Percentiles rank a stretch among this genome's conserved stretches.
Evolutionary conservation across 495 filamentous ascomycete genomes (phyloP).

Genomic region (Evernia prunastri): DNA sequence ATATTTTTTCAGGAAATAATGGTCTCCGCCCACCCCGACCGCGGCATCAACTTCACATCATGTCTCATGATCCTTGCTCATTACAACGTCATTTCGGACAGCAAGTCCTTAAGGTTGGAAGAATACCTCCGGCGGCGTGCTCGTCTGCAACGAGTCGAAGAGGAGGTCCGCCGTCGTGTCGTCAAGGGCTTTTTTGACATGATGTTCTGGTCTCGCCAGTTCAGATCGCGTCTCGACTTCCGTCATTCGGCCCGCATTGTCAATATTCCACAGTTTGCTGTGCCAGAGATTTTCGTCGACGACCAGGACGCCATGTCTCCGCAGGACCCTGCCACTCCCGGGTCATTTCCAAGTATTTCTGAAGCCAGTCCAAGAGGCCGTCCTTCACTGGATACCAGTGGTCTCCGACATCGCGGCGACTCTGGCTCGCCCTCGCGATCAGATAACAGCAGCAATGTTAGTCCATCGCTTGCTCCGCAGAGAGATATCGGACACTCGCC

Average conservation of each 20-base stretch:
- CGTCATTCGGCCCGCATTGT: slow-evolving; percentile 69
- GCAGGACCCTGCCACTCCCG: slow-evolving; percentile 18
- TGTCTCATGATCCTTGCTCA: slow-evolving; percentile 97
- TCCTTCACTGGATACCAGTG: slow-evolving; percentile 31
- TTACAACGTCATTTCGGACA: slow-evolving; percentile 98
- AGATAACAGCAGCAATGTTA: slow-evolving; percentile 36
- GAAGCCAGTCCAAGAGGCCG: slow-evolving; percentile 19
- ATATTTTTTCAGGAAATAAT: slow-evolving; percentile 94
- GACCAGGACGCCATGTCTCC: slow-evolving; percentile 47
- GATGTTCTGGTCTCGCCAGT: slow-evolving; percentile 78
- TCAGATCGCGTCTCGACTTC: slow-evolving; percentile 62
- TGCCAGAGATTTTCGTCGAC: slow-evolving; percentile 89
- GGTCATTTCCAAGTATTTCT: slow-evolving; percentile 13
- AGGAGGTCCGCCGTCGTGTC: slow-evolving; percentile 80
- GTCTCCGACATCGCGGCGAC: slow-evolving; percentile 20
- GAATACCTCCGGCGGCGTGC: slow-evolving; percentile 90
- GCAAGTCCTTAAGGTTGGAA: slow-evolving; percentile 85
- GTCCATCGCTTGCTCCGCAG: slow-evolving; percentile 27
- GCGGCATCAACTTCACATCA: slow-evolving; percentile 85
- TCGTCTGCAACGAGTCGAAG: slow-evolving; percentile 89
- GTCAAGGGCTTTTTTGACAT: slow-evolving; percentile 96
- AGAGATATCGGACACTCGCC: slow-evolving; percentile 21
- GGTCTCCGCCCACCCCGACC: slow-evolving; percentile 80
- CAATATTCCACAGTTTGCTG: slow-evolving; percentile 68
- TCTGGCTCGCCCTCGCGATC: slow-evolving; percentile 29